These are phyloP conservation scores for Spencermartinsiella ligniputridi DNA, from an alignment of 1,139 yeast genomes.

Conservation along the genomic window DNA sequence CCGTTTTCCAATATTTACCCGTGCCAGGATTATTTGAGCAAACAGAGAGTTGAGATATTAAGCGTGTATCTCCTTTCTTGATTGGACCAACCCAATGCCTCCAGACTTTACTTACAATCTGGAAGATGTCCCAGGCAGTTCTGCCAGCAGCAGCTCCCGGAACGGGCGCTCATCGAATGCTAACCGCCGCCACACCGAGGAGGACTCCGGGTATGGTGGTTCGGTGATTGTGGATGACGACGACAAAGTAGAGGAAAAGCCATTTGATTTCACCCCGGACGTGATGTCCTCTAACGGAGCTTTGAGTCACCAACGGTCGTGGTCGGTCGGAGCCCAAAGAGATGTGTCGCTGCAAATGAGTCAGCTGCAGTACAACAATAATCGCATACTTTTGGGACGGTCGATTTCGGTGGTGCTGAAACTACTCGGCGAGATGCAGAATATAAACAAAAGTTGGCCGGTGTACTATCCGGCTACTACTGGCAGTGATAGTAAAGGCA, in stretches of 20 bases:
- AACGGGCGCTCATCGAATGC: no score
- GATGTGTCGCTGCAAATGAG: constrained; percentile 44
- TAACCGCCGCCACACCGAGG: constrained; percentile 7
- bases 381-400: constrained; percentile 57
- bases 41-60: no score
- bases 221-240: constrained; percentile 16
- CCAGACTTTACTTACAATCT: constrained; percentile 7
- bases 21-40: no score
- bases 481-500: constrained; percentile 8
- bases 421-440: constrained; percentile 50
- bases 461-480: constrained; percentile 52
- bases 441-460: constrained; percentile 56
- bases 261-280: constrained; percentile 13
- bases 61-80: no score
- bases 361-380: constrained; percentile 67
- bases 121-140: constrained; percentile 17
- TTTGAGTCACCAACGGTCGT: constrained; percentile 20
- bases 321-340: constrained; percentile 26
- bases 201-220: constrained; percentile 27
- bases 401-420: constrained; percentile 55
- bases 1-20: no score
- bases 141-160: no score
- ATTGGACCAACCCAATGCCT: not conserved
- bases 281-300: constrained; percentile 15
- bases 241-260: constrained; percentile 6